These are phyloP conservation scores for Podospora conica DNA, from an alignment of 495 filamentous ascomycete species.

Conservation along the genomic window DNA sequence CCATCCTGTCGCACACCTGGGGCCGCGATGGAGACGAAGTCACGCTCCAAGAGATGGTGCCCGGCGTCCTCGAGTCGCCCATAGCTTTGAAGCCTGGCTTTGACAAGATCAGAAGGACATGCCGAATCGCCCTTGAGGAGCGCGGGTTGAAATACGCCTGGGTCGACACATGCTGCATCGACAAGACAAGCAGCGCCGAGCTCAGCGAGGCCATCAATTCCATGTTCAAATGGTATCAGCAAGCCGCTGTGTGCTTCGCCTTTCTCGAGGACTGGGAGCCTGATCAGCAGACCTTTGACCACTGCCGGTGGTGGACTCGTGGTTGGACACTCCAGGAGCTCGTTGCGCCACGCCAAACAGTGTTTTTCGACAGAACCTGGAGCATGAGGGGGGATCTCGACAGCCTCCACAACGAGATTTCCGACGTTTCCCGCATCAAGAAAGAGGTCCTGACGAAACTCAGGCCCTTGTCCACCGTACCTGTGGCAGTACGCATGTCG, in stretches of 20 bases:
- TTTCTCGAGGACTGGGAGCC: slow-evolving; percentile 16
- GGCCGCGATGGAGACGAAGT: slow-evolving; percentile 22
- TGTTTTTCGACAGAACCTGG: background rate
- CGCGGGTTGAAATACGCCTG: slow-evolving; percentile 25
- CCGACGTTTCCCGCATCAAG: background rate
- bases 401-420: background rate
- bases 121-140: background rate
- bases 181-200: slow-evolving; percentile 35
- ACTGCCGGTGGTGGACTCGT: background rate
- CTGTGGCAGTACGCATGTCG: background rate
- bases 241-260: slow-evolving; percentile 26
- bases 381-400: background rate
- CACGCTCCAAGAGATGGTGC: slow-evolving; percentile 20
- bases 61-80: background rate
- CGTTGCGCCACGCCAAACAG: background rate
- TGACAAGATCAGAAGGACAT: slow-evolving; percentile 18
- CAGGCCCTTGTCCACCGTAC: background rate
- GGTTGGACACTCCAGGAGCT: background rate
- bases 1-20: slow-evolving; percentile 37
- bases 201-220: slow-evolving; percentile 40
- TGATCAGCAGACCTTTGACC: background rate
- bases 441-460: background rate
- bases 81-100: background rate
- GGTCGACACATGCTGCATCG: slow-evolving; percentile 40
- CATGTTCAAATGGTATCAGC: slow-evolving; percentile 39